Evolutionary conservation across 179 eudicot genomes (phyloP).

Genomic region (Silene noctiflora): DNA sequence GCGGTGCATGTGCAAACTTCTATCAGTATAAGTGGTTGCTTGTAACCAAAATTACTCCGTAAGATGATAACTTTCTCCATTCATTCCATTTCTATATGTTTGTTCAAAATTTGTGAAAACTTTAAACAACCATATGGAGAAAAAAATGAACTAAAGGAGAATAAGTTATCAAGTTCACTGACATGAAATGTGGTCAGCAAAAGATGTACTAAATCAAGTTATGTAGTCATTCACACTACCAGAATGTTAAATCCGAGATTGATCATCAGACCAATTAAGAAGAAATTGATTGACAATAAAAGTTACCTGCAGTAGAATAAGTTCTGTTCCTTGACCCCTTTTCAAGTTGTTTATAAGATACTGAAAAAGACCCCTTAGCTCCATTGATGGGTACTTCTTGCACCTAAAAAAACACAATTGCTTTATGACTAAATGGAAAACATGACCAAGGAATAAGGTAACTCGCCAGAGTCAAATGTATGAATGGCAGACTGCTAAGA

Average conservation of each 20-base stretch:
- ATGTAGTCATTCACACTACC: background rate
- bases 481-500: background rate
- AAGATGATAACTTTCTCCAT: too few relatives aligned
- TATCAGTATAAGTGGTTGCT: background rate
- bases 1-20: background rate
- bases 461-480: background rate
- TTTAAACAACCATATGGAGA: too few relatives aligned
- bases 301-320: constrained; percentile 84
- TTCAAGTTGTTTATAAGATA: constrained; percentile 95
- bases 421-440: background rate
- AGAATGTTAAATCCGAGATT: background rate
- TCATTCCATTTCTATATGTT: too few relatives aligned
- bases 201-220: background rate
- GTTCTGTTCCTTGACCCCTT: constrained; percentile 91
- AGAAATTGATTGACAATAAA: background rate
- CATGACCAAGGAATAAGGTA: background rate
- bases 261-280: background rate
- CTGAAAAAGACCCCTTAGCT: constrained; percentile 94
- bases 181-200: background rate
- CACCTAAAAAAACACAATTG: constrained; percentile 52
- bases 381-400: constrained; percentile 99
- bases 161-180: background rate
- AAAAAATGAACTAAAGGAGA: too few relatives aligned
- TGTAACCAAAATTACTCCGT: background rate
- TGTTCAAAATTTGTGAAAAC: too few relatives aligned